Percentiles rank a stretch among this genome's conserved stretches.
phyloP scores from a whole-genome alignment of 2,329 filamentous ascomycete genomes.

The Talaromyces sp. region DNA sequence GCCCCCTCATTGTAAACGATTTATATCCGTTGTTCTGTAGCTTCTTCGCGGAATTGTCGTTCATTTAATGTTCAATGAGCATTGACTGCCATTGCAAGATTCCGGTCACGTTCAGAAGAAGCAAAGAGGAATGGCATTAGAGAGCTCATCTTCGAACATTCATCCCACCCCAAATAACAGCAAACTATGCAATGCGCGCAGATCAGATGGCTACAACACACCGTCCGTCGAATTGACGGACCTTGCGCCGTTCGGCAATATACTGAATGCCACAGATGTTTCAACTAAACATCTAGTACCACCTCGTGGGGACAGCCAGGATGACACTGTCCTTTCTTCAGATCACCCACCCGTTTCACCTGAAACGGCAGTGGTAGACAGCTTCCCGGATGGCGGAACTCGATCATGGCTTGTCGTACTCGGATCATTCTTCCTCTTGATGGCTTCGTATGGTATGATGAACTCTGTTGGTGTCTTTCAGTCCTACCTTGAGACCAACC shows the following conservation, averaged over 20 bases:
- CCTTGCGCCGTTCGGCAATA: background rate
- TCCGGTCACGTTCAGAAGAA: too few species aligned
- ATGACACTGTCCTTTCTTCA: background rate
- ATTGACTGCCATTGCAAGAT: too few species aligned
- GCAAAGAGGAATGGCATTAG: background rate
- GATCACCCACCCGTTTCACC: background rate
- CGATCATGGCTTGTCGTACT: slow-evolving; percentile 39
- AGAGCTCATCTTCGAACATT: background rate
- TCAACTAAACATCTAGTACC: background rate
- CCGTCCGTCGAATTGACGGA: background rate
- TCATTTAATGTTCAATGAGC: too few species aligned
- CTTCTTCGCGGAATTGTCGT: too few species aligned
- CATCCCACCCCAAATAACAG: background rate
- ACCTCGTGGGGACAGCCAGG: background rate
- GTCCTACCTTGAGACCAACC: slow-evolving; percentile 47
- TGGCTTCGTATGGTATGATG: slow-evolving; percentile 50
- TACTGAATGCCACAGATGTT: background rate
- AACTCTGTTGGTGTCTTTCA: slow-evolving; percentile 52
- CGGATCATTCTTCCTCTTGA: slow-evolving; percentile 40
- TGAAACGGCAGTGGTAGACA: slow-evolving; percentile 10
- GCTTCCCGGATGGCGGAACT: slow-evolving; percentile 37
- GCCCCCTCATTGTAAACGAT: background rate
- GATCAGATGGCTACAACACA: background rate
- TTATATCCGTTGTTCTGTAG: background rate
- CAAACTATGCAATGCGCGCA: background rate